Evolutionary conservation across 768 basidiomycete genomes (phyloP).

Genomic region (Leucogyrophana mollusca): DNA sequence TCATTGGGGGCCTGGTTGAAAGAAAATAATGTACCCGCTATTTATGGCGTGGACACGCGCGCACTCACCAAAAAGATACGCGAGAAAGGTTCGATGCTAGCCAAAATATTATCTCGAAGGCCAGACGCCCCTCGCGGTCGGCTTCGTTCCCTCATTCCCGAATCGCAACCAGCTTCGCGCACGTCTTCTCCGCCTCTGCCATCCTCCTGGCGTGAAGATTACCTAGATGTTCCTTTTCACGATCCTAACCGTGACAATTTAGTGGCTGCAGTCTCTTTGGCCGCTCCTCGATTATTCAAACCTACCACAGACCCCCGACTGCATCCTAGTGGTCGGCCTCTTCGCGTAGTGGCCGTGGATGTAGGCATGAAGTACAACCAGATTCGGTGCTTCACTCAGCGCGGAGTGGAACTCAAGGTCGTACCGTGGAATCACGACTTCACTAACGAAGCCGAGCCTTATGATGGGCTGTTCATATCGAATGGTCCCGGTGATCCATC

Average conservation of each 20-base stretch:
- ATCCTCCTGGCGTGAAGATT: conserved; percentile 79
- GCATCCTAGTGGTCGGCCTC: conserved; percentile 75
- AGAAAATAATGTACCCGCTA: conserved; percentile 91
- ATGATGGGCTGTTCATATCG: conserved; percentile 94
- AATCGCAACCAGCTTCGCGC: conserved; percentile 42
- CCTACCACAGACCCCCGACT: conserved; percentile 53
- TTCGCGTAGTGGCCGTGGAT: conserved; percentile 89
- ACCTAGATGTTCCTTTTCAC: conserved; percentile 74
- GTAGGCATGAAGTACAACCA: conserved; percentile 99
- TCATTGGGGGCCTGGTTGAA: conserved; percentile 91
- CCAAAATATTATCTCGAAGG: conserved; percentile 72
- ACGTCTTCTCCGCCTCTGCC: conserved; percentile 53
- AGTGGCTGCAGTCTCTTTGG: conserved; percentile 84
- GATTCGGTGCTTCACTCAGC: conserved; percentile 89
- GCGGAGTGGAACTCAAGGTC: conserved; percentile 95
- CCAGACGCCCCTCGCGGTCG: conserved; percentile 41
- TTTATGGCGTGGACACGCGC: conserved; percentile 95
- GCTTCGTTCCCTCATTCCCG: conserved; percentile 30
- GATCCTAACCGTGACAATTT: conserved; percentile 91
- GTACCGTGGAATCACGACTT: conserved; percentile 98
- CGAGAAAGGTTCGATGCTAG: conserved; percentile 92
- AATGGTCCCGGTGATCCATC: conserved; percentile 98
- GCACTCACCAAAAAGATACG: conserved; percentile 95
- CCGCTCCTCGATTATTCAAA: conserved; percentile 64
- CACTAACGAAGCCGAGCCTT: conserved; percentile 71